A percentile compares a stretch with the other conserved stretches of the same genome.
Conservation (phyloP, 306 rosid species). For the Cucurbita ficifolia region DNA sequence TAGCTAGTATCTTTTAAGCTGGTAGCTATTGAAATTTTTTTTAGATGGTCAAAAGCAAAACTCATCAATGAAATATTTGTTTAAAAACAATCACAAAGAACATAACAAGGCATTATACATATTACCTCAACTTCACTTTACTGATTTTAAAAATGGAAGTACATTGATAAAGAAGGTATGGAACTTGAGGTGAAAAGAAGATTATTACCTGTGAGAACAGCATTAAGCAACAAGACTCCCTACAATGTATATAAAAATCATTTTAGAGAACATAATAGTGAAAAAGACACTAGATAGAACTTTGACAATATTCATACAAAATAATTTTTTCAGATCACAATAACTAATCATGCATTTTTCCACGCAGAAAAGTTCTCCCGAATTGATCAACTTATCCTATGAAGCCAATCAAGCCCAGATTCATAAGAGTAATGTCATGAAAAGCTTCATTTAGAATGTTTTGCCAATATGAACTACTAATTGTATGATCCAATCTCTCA, state of each 20-base stretch:
- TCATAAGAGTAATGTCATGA: background rate
- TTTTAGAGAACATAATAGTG: slow-evolving; percentile 9
- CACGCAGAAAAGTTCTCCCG: background rate
- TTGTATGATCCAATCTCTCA: background rate
- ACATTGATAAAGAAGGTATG: background rate
- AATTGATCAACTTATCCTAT: background rate
- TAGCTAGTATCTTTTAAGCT: background rate
- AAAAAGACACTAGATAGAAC: background rate
- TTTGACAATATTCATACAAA: background rate
- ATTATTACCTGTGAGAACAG: slow-evolving; percentile 79
- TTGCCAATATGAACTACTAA: background rate
- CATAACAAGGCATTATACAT: background rate
- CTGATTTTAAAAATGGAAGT: background rate
- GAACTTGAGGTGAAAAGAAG: background rate
- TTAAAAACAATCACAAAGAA: background rate
- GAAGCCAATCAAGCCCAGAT: background rate
- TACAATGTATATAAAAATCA: slow-evolving; percentile 18
- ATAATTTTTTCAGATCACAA: background rate
- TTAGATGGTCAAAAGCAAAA: background rate
- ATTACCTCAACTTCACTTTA: background rate
- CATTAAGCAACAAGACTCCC: slow-evolving; percentile 92
- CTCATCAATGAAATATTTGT: background rate
- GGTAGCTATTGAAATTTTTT: background rate
- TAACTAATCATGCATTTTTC: background rate
- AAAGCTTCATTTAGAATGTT: background rate